Base-by-base conservation (phyloP, 1,284 basidiomycete genomes). In the Ustilago vetiveriae region DNA sequence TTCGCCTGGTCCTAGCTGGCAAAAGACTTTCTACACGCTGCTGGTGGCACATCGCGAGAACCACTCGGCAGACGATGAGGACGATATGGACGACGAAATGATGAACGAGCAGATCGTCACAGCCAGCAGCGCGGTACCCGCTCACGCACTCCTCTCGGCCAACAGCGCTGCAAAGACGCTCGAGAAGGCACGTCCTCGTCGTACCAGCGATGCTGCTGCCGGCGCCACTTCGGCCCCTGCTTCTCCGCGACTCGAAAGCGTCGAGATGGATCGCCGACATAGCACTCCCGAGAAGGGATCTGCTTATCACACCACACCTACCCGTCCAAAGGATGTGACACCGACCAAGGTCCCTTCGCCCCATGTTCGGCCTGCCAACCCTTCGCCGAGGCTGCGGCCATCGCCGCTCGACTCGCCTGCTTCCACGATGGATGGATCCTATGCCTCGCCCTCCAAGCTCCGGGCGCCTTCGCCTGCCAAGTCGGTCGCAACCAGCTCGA, bases 21-120 rank as follows among this genome's bases (percentile, higher is more conserved):
- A 77, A 48, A 82, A 82, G 74, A 79, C 77, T 4, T 82, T 82
- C 57, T 82, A 82, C 63, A 70, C 73, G 30, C 68, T 82, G 10
- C 57, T 82, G n/a, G 68, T 74, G 7, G 67, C 71, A 16, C 78
- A 81, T 41, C 78, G 76, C 21, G 79, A 81, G 46, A 76, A 78
- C 41, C 77, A 81, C 46, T 70, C 65, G 46, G 71, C 70, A 6
- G 79, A 80, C 36, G 79, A 80, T 27, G 78, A 81, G 19, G 78
- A 78, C 1, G 78, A 77, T 33, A 65, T 72, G 54, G 70, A 77
- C 14, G 67, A 66, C 11, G 63, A 63, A 24, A 48, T 65, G 29
- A 45, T 71, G 39, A 54, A 52, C 45, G 53, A 63, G 54, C 54
- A 55, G 38, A 57, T 68, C 48, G 39, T 63, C 49, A 67, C 53